These are phyloP conservation scores for Suhomyces atakaporum DNA, from an alignment of 1,139 yeast species.

Conservation along the genomic window DNA sequence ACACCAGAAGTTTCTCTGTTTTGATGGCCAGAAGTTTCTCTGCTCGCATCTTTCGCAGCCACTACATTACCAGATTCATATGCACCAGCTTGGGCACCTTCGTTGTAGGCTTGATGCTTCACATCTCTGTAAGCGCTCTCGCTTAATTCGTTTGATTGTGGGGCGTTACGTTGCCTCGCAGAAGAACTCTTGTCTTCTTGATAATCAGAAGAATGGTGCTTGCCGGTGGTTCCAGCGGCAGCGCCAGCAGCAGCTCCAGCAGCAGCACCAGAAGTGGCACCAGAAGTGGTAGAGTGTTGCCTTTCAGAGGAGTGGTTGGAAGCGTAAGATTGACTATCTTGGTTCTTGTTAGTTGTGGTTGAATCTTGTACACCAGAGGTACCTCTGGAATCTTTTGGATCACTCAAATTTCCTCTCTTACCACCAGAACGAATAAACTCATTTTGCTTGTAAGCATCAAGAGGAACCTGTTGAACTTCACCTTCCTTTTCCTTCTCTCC, in stretches of 20 bases:
- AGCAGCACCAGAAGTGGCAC: too few relatives aligned
- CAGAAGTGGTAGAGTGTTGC: too few relatives aligned
- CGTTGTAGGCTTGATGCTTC: slow-evolving; percentile 3
- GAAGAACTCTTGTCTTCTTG: slow-evolving; percentile 6
- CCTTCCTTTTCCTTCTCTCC: slow-evolving; percentile 7
- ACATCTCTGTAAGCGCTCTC: too few relatives aligned
- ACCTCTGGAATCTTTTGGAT: slow-evolving; percentile 3
- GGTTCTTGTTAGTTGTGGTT: slow-evolving; percentile 3
- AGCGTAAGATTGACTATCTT: slow-evolving; percentile 6
- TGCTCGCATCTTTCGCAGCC: not conserved
- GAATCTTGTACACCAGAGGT: slow-evolving; percentile 4
- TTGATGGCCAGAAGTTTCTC: too few relatives aligned
- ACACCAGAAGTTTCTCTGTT: too few relatives aligned
- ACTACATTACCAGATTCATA: not conserved
- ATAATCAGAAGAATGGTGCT: slow-evolving; percentile 8
- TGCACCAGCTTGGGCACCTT: slow-evolving; percentile 5
- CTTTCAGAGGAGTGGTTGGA: too few relatives aligned
- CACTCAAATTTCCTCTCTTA: slow-evolving; percentile 16
- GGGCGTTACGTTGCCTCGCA: slow-evolving; percentile 10
- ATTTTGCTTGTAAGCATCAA: slow-evolving; percentile 13
- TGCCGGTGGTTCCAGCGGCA: too few relatives aligned
- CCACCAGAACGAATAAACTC: slow-evolving; percentile 20
- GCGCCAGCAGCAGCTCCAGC: slow-evolving; percentile 13
- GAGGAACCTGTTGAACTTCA: slow-evolving; percentile 19
- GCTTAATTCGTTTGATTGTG: slow-evolving; percentile 1